Evolutionary conservation across 768 basidiomycete genomes (phyloP).

Genomic region (Suillus variegatus): DNA sequence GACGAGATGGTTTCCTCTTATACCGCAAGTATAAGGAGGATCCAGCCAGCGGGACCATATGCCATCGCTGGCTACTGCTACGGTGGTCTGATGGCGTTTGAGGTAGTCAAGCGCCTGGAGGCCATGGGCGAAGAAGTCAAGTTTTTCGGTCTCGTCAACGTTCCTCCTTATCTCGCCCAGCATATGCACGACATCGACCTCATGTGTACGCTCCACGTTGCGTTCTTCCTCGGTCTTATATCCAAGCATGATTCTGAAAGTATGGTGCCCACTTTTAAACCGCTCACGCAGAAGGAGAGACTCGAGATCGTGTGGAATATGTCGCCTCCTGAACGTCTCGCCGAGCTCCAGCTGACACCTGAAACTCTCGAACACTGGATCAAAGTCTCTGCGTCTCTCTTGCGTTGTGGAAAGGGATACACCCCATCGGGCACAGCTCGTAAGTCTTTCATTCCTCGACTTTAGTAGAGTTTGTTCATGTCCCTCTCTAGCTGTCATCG

Average conservation of each 20-base stretch:
- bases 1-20: constrained; percentile 37
- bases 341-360: constrained; percentile 30
- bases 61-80: constrained; percentile 40
- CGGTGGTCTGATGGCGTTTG: constrained; percentile 39
- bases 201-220: constrained; percentile 41
- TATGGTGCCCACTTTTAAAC: constrained; percentile 19
- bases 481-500: constrained; percentile 15
- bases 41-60: constrained; percentile 34
- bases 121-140: constrained; percentile 30
- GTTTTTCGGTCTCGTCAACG: constrained; percentile 37
- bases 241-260: constrained; percentile 26
- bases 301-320: constrained; percentile 27
- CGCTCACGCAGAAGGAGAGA: constrained; percentile 24
- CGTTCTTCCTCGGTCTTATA: constrained; percentile 42
- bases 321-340: constrained; percentile 28
- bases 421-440: constrained; percentile 24
- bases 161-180: constrained; percentile 38
- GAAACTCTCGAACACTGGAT: constrained; percentile 30
- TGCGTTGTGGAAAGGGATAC: constrained; percentile 31
- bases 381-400: constrained; percentile 28
- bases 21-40: constrained; percentile 28
- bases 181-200: constrained; percentile 43
- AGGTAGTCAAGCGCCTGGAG: constrained; percentile 35
- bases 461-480: background rate
- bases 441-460: constrained; percentile 14